Percentiles rank a stretch among this genome's conserved stretches.
These are phyloP conservation scores for Sclerotinia sclerotiorum DNA, from an alignment of 2,329 filamentous ascomycete species.

Conservation along the genomic window DNA sequence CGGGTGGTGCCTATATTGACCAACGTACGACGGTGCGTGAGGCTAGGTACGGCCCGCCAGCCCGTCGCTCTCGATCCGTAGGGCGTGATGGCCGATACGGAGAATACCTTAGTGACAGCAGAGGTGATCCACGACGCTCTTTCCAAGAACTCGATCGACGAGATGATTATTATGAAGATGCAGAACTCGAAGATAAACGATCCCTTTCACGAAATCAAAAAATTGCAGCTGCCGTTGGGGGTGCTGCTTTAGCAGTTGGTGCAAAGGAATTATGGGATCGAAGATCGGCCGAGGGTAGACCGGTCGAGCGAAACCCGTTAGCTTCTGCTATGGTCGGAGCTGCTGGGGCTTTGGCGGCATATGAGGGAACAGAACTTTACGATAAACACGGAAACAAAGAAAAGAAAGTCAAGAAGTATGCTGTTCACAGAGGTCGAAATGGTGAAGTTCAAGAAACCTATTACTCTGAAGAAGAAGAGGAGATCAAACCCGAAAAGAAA, in stretches of 20 bases:
- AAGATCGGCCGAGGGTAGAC: slow-evolving; percentile 51
- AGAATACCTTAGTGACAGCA: slow-evolving; percentile 50
- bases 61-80: slow-evolving; percentile 60
- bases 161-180: slow-evolving; percentile 48
- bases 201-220: slow-evolving; percentile 63
- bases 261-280: slow-evolving; percentile 67
- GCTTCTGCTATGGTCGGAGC: slow-evolving; percentile 62
- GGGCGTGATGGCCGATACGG: slow-evolving; percentile 62
- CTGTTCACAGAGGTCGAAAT: slow-evolving; percentile 55
- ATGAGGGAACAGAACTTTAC: slow-evolving; percentile 63
- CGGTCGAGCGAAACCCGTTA: slow-evolving; percentile 56
- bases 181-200: slow-evolving; percentile 58
- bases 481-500: slow-evolving; percentile 45
- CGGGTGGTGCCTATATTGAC: slow-evolving; percentile 31
- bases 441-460: slow-evolving; percentile 56
- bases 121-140: slow-evolving; percentile 48
- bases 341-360: slow-evolving; percentile 63
- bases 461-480: slow-evolving; percentile 56
- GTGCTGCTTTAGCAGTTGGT: slow-evolving; percentile 63
- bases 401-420: slow-evolving; percentile 52
- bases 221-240: slow-evolving; percentile 64
- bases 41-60: slow-evolving; percentile 45
- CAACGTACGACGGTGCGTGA: slow-evolving; percentile 35
- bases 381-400: slow-evolving; percentile 50
- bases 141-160: slow-evolving; percentile 48